Conservation (phyloP, 208 protist species). For the Leishmania martiniquensis region DNA sequence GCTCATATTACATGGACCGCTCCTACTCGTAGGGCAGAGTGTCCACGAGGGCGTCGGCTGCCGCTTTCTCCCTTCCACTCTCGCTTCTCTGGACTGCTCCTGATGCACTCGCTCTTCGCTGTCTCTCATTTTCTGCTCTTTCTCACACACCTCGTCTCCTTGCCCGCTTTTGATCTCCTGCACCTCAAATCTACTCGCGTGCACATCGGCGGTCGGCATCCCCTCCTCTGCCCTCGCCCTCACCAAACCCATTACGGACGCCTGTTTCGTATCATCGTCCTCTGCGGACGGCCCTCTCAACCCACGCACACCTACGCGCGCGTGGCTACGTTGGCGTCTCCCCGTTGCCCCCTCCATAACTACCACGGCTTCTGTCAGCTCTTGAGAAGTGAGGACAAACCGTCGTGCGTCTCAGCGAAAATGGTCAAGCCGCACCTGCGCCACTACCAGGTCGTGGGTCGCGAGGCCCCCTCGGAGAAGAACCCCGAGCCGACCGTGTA, state of each 20-base stretch:
- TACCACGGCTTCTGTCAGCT: neutral
- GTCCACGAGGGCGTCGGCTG: neutral
- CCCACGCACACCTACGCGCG: neutral
- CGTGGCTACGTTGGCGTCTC: neutral
- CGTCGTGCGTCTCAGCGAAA: conserved; percentile 14
- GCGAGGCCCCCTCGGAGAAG: conserved; percentile 93
- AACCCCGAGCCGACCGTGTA: conserved; percentile 96
- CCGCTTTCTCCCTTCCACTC: neutral
- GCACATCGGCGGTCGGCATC: neutral
- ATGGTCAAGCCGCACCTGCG: conserved; percentile 86
- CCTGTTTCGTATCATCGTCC: neutral
- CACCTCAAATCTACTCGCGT: neutral
- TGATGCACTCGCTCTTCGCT: neutral
- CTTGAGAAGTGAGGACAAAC: neutral
- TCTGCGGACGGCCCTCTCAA: neutral
- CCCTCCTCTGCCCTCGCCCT: neutral
- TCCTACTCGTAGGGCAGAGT: neutral
- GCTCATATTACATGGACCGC: neutral
- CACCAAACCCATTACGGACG: neutral
- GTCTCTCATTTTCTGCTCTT: neutral
- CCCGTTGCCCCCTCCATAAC: no score
- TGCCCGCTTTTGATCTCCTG: neutral
- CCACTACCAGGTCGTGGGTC: conserved; percentile 96
- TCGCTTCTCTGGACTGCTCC: neutral
- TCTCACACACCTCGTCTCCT: neutral